Conservation (phyloP, 257 asterid genomes). For the Marsdenia floribunda region DNA sequence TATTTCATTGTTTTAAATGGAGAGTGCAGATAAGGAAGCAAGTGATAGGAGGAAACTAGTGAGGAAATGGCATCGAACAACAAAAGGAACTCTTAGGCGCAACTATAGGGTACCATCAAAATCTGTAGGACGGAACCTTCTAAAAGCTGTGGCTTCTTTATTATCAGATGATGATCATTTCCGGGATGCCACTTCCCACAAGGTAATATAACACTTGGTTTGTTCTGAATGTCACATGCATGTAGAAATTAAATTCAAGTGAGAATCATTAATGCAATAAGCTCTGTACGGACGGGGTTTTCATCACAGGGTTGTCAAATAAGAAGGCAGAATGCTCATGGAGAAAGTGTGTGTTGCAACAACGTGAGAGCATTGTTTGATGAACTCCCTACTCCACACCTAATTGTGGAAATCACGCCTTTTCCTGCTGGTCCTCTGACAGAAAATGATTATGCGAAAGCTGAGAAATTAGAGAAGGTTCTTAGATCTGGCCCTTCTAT, state of each 20-base stretch:
- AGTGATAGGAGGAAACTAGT: conserved; percentile 67
- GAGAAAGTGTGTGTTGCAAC: conserved; percentile 92
- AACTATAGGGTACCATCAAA: conserved; percentile 79
- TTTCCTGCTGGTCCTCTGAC: conserved; percentile 88
- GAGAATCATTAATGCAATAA: no score
- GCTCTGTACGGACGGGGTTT: conserved; percentile 47
- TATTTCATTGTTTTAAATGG: conserved; percentile 5
- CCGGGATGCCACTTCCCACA: conserved; percentile 95
- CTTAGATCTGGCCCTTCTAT: conserved; percentile 78
- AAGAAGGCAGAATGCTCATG: conserved; percentile 91
- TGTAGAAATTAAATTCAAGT: no score
- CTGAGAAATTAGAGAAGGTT: conserved; percentile 84
- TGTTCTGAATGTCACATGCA: no score
- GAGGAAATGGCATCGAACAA: conserved; percentile 98
- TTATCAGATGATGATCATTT: conserved; percentile 91
- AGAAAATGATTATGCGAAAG: conserved; percentile 73
- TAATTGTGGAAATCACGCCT: conserved; percentile 71
- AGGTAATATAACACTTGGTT: conserved; percentile 33
- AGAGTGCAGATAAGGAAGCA: conserved; percentile 73
- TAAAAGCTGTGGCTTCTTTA: conserved; percentile 69
- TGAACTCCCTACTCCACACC: conserved; percentile 93
- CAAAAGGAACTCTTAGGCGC: conserved; percentile 90
- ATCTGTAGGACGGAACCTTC: conserved; percentile 78
- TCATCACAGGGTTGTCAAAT: conserved; percentile 93
- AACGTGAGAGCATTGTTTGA: conserved; percentile 90